Evolutionary conservation across 2,329 filamentous ascomycete genomes (phyloP).

Genomic region (Neonectria ditissima): DNA sequence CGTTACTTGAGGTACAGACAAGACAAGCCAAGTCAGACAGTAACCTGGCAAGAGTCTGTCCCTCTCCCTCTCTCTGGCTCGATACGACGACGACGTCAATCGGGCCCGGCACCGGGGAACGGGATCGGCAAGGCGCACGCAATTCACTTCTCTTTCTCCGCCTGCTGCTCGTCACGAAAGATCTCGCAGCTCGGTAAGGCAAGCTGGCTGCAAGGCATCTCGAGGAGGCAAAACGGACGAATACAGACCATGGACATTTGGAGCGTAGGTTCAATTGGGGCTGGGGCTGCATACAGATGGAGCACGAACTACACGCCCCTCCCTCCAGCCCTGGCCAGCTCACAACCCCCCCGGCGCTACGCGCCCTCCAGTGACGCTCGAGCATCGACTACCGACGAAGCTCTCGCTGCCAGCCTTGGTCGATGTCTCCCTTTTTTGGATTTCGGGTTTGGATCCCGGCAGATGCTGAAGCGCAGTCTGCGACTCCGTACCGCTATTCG

Average conservation of each 20-base stretch:
- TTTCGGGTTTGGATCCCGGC: constrained; percentile 23
- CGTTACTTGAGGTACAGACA: too few species aligned
- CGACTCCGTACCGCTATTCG: constrained; percentile 35
- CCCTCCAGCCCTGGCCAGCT: constrained; percentile 18
- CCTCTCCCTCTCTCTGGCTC: constrained; percentile 6
- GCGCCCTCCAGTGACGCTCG: constrained; percentile 23
- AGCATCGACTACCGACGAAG: constrained; percentile 12
- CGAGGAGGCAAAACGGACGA: constrained; percentile 22
- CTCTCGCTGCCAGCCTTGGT: constrained; percentile 7
- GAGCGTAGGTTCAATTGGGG: constrained; percentile 19
- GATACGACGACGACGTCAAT: constrained; percentile 10
- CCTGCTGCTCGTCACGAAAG: constrained; percentile 20
- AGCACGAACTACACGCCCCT: constrained; percentile 41
- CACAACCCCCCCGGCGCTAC: constrained; percentile 20
- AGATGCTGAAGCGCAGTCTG: constrained; percentile 9
- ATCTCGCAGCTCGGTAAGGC: constrained; percentile 27
- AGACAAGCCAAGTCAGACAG: neutral
- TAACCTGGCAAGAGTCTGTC: constrained; percentile 5
- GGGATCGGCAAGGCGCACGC: constrained; percentile 29
- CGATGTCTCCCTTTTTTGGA: constrained; percentile 10
- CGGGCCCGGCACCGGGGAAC: constrained; percentile 16
- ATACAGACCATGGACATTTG: constrained; percentile 14
- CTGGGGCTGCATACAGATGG: constrained; percentile 14
- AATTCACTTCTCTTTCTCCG: constrained; percentile 24
- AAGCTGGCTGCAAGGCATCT: constrained; percentile 34